Conservation (phyloP, 805 yeast genomes). For the Suhomyces prunicola region DNA sequence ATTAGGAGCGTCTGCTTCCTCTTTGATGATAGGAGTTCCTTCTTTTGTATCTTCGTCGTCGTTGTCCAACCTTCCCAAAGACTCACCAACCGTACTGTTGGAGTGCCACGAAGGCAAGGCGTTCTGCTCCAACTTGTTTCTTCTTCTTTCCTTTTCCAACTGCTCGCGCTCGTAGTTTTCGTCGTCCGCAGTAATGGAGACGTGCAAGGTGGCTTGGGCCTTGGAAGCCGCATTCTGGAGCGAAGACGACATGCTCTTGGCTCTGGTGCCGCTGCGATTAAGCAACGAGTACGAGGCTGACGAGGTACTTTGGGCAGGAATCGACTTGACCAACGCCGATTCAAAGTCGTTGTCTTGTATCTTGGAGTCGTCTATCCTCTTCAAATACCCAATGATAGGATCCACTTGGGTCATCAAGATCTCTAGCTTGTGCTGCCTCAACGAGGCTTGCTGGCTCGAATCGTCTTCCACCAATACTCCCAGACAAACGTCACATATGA, state of each 20-base stretch:
- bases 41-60: slow-evolving; percentile 37
- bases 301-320: slow-evolving; percentile 77
- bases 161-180: slow-evolving; percentile 67
- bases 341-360: slow-evolving; percentile 42
- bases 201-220: slow-evolving; percentile 84
- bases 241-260: slow-evolving; percentile 28
- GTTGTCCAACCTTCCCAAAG: slow-evolving; percentile 52
- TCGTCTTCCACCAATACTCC: slow-evolving; percentile 82
- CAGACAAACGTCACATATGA: slow-evolving; percentile 82
- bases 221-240: slow-evolving; percentile 51
- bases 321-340: slow-evolving; percentile 65
- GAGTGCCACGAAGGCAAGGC: slow-evolving; percentile 97
- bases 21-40: slow-evolving; percentile 14
- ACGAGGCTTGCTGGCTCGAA: slow-evolving; percentile 73
- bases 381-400: slow-evolving; percentile 79
- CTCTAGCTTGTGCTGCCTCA: slow-evolving; percentile 78
- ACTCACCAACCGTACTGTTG: slow-evolving; percentile 81
- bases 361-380: slow-evolving; percentile 44
- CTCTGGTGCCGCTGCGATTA: slow-evolving; percentile 32
- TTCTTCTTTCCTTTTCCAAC: slow-evolving; percentile 63
- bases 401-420: slow-evolving; percentile 84
- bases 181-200: slow-evolving; percentile 84
- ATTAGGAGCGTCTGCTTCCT: slow-evolving; percentile 6
- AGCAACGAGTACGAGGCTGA: slow-evolving; percentile 68
- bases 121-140: slow-evolving; percentile 76